Percentiles rank a stretch among this genome's conserved stretches.
Evolutionary conservation across 306 rosid species (phyloP).

Genomic region (Acacia melanoxylon): DNA sequence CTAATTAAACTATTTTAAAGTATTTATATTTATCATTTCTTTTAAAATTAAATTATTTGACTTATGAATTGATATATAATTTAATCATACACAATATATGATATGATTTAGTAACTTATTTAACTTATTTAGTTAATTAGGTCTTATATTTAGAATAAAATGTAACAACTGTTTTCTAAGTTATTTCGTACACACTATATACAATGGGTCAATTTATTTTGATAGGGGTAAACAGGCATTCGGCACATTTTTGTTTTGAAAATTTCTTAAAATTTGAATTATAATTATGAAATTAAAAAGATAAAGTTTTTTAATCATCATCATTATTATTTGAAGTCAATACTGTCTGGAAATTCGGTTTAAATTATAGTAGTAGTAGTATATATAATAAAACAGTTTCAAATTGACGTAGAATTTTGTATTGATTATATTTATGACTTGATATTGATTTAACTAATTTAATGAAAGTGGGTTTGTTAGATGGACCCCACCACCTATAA

Average conservation of each 20-base stretch:
- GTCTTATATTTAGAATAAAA: too few species aligned
- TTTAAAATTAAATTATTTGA: too few species aligned
- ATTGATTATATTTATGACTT: neutral
- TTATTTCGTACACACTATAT: too few species aligned
- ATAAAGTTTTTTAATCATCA: neutral
- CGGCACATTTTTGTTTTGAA: neutral
- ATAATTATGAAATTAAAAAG: neutral
- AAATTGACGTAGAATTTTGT: neutral
- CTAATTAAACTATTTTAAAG: too few species aligned
- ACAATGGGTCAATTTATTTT: neutral
- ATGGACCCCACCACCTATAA: neutral
- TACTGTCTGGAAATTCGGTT: neutral
- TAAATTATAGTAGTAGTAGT: too few species aligned
- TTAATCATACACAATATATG: too few species aligned
- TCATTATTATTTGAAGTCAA: neutral
- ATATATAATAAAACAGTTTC: neutral
- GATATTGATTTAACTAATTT: neutral
- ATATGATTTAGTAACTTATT: too few species aligned
- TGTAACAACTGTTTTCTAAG: too few species aligned
- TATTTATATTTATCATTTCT: too few species aligned
- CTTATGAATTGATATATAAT: too few species aligned
- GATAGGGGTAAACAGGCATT: too few species aligned
- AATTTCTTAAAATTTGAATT: neutral
- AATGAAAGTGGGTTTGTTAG: neutral
- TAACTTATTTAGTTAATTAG: too few species aligned